phyloP scores from a whole-genome alignment of 1,139 yeast genomes.

The Zygoascus meyerae region DNA sequence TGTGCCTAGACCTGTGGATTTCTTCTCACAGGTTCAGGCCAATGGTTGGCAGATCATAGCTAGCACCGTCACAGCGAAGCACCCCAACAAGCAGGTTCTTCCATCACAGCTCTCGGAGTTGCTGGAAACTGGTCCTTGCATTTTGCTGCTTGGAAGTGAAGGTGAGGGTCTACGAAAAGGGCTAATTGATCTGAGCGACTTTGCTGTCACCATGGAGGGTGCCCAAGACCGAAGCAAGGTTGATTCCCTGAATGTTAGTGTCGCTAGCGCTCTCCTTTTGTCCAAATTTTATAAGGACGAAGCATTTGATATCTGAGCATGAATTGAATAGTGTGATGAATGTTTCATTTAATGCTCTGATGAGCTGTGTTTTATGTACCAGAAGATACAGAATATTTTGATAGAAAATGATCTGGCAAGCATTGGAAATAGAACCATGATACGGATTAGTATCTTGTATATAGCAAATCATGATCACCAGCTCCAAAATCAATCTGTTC shows the following conservation, averaged over 20 bases:
- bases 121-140: conserved; percentile 48
- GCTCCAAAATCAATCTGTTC: conserved; percentile 26
- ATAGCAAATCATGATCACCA: conserved; percentile 23
- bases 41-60: conserved; percentile 72
- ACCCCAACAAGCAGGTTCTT: conserved; percentile 32
- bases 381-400: no score
- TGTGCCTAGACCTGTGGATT: conserved; percentile 51
- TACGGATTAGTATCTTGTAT: conserved; percentile 16
- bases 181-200: conserved; percentile 58
- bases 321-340: neutral
- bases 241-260: conserved; percentile 85
- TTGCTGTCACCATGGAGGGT: conserved; percentile 46
- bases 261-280: conserved; percentile 70
- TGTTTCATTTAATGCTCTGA: neutral
- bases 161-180: conserved; percentile 74
- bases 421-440: neutral
- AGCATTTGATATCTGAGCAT: conserved; percentile 18
- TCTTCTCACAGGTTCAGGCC: conserved; percentile 49
- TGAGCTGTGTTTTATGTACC: no score
- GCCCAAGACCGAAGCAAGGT: conserved; percentile 38
- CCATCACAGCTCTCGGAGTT: conserved; percentile 42
- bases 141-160: conserved; percentile 79
- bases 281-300: conserved; percentile 35
- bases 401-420: no score
- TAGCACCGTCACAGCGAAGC: conserved; percentile 41